These are phyloP conservation scores for Lignosus rhinocerotis DNA, from an alignment of 1,284 basidiomycete species.

Conservation along the genomic window DNA sequence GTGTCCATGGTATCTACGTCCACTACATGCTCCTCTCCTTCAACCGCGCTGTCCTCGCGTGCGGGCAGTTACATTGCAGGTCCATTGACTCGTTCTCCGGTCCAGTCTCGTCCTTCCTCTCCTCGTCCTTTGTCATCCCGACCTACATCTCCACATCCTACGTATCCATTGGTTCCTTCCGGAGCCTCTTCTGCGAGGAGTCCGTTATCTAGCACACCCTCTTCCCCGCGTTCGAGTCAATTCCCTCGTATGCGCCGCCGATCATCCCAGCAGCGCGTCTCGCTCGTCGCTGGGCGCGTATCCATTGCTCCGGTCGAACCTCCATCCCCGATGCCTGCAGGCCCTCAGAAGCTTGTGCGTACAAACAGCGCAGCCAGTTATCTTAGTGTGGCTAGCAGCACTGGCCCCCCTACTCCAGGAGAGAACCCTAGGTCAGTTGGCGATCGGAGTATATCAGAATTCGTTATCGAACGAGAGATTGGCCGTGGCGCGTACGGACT, in stretches of 20 bases:
- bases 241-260: slow-evolving; percentile 64
- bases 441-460: slow-evolving; percentile 72
- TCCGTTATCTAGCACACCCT: slow-evolving; percentile 39
- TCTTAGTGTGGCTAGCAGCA: slow-evolving; percentile 58
- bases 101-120: slow-evolving; percentile 35
- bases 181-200: slow-evolving; percentile 23
- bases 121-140: slow-evolving; percentile 31
- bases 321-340: slow-evolving; percentile 55
- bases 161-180: slow-evolving; percentile 13
- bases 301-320: slow-evolving; percentile 72
- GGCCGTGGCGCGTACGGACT: slow-evolving; percentile 97
- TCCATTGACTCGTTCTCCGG: slow-evolving; percentile 35
- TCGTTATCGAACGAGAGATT: slow-evolving; percentile 83
- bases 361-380: slow-evolving; percentile 61
- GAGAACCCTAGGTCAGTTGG: slow-evolving; percentile 54
- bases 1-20: slow-evolving; percentile 17
- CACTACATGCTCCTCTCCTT: slow-evolving; percentile 20
- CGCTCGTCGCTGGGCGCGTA: slow-evolving; percentile 76
- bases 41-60: slow-evolving; percentile 21
- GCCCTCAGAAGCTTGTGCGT: slow-evolving; percentile 63
- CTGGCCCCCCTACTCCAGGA: slow-evolving; percentile 61
- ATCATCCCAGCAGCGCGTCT: slow-evolving; percentile 80
- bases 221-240: slow-evolving; percentile 34
- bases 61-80: slow-evolving; percentile 28
- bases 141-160: slow-evolving; percentile 24